Percentiles rank a stretch among this genome's conserved stretches.
These are phyloP conservation scores for Boeremia lycopersici DNA, from an alignment of 2,329 filamentous ascomycete species.

Conservation along the genomic window DNA sequence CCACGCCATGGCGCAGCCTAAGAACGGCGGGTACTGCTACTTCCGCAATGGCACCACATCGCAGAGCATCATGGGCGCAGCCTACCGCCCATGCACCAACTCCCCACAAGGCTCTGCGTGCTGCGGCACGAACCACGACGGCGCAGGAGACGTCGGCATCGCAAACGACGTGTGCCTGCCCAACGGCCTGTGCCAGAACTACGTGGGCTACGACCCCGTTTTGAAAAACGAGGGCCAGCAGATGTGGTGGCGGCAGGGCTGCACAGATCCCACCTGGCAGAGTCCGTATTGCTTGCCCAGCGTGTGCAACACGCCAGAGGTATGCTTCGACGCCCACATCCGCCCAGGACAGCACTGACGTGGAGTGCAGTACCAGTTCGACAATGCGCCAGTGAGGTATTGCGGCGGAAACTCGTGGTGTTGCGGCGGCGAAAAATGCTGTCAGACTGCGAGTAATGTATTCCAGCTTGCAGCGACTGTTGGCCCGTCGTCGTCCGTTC, in stretches of 20 bases:
- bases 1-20: too few relatives aligned
- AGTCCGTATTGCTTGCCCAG: constrained; percentile 20
- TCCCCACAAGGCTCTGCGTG: constrained; percentile 3
- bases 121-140: constrained; percentile 17
- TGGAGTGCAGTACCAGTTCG: not conserved
- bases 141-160: constrained; percentile 7
- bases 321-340: too few relatives aligned
- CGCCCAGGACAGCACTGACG: too few relatives aligned
- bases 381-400: constrained; percentile 14
- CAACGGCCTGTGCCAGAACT: constrained; percentile 23
- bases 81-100: constrained; percentile 18
- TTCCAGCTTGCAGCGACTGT: constrained; percentile 12
- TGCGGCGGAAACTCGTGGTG: constrained; percentile 11
- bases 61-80: not conserved
- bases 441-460: not conserved
- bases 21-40: constrained; percentile 8
- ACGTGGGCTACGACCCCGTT: constrained; percentile 8
- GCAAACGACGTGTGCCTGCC: constrained; percentile 19
- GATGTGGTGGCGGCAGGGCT: constrained; percentile 22
- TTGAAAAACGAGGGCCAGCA: constrained; percentile 5
- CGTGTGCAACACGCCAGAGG: constrained; percentile 8
- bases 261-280: constrained; percentile 23
- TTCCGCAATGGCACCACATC: constrained; percentile 14
- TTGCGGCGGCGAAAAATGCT: constrained; percentile 12
- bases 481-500: not conserved